Evolutionary conservation across 176 grass and related monocot species (phyloP).

Genomic region (Dactylis glomerata): DNA sequence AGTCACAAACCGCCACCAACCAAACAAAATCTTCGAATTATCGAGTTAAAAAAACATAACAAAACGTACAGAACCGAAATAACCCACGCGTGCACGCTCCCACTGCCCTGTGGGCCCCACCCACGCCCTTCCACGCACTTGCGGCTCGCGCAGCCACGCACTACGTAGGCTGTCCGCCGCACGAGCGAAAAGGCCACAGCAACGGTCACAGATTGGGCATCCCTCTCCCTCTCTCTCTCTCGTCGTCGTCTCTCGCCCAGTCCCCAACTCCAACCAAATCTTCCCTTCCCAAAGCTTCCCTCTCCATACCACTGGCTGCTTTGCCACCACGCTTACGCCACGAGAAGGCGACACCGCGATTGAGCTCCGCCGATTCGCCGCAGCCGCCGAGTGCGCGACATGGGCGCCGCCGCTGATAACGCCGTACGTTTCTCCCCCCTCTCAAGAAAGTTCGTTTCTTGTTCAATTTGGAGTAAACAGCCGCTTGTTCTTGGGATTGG

Average conservation of each 20-base stretch:
- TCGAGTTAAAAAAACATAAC: not conserved
- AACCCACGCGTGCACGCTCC: not conserved
- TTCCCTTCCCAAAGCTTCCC: not conserved
- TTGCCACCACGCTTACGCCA: not conserved
- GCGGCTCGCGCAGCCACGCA: not conserved
- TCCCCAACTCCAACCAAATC: conserved; percentile 14
- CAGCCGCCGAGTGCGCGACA: not conserved
- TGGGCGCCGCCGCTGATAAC: conserved; percentile 54
- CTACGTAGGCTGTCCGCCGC: not conserved
- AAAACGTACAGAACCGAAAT: not conserved
- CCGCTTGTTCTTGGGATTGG: not conserved
- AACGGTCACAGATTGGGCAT: conserved; percentile 55
- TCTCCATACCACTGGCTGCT: not conserved
- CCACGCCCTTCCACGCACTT: not conserved
- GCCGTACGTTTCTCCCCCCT: conserved; percentile 5
- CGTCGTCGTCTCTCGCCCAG: not conserved
- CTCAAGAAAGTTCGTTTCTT: not conserved
- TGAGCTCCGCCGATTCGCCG: not conserved
- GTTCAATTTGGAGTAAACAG: not conserved
- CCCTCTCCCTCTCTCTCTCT: not conserved
- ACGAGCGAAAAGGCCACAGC: conserved; percentile 64
- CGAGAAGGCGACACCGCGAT: not conserved
- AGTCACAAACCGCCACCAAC: not conserved
- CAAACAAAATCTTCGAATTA: not conserved
- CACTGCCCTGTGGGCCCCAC: not conserved